phyloP scores from a whole-genome alignment of 192 early-diverging fungal species.

The Linnemannia elongata region DNA sequence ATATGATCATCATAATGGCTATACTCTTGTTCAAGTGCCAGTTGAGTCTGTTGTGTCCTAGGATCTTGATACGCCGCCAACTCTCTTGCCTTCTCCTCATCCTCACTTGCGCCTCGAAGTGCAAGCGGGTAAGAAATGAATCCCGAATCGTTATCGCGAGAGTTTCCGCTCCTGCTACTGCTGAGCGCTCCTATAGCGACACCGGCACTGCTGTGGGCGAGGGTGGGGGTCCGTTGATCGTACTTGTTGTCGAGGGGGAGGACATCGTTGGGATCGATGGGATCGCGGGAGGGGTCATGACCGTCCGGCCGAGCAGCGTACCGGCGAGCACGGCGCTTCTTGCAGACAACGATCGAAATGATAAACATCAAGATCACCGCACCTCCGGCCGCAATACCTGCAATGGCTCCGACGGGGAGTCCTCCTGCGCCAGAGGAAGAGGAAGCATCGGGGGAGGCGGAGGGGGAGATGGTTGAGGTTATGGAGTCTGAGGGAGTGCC shows the following conservation, averaged over 20 bases:
- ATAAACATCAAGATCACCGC: conserved; percentile 37
- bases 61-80: neutral
- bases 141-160: conserved; percentile 6
- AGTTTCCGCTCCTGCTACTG: neutral
- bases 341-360: conserved; percentile 38
- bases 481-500: neutral
- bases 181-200: neutral
- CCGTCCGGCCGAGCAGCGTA: conserved; percentile 19
- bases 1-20: conserved; percentile 31
- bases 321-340: conserved; percentile 10
- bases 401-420: conserved; percentile 38
- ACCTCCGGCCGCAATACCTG: conserved; percentile 46
- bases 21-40: conserved; percentile 17
- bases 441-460: conserved; percentile 5
- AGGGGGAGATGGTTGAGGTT: neutral
- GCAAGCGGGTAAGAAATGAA: conserved; percentile 25
- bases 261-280: conserved; percentile 50
- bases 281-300: conserved; percentile 45
- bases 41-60: neutral
- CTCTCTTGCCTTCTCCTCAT: neutral
- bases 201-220: neutral
- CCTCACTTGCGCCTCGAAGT: neutral
- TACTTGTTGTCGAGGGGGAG: conserved; percentile 31
- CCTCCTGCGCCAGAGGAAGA: conserved; percentile 4
- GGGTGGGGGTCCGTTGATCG: conserved; percentile 8